Base-by-base conservation (phyloP, 2,329 filamentous ascomycete species). In the Corniculantispora saksenae region DNA sequence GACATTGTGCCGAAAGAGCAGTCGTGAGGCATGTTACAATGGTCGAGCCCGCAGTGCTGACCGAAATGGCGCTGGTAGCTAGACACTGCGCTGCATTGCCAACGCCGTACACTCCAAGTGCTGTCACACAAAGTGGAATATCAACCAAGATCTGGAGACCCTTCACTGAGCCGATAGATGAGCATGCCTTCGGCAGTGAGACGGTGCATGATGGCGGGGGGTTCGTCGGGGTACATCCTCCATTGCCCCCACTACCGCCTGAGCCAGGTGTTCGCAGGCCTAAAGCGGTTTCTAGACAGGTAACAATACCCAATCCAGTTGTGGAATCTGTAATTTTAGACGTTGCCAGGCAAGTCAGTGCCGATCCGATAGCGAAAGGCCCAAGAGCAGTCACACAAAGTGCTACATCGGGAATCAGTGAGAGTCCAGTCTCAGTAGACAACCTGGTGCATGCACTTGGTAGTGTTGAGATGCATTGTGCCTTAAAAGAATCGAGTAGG, bases 321-420 rank as follows among this genome's bases (percentile, higher is more conserved):
- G 32, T 47, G n/a, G 38, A 53, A n/a, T 19, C 21, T 48, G 51
- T 61, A 21, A 48, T 47, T 19, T n/a, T n/a, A 47, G 29, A 19
- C 8, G 53, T 57, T 17, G 53, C 17, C 12, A 68, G 43, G 21
- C 66, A 68, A 19, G 58, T 62, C 17, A 61, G 29, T 7, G 62
- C 58, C 1, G 62, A 35, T 6, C 66, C 66, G 13, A 63, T 48
- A 45, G 62, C 66, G 17, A 61, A 64, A 6, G 66, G 66, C 1
- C 66, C 66, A 12, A 68, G 58, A 2, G 65, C 65, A 3, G 58
- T n/a, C 19, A 54, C 54, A 35, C 66, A 68, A 21, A 56, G 23
- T 10, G 56, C 54, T 2, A 61, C 25, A 19, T 61, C 43, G 10
- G 51, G 27, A 27, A 61, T 17, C 19, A 61, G 59, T 4, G 47